These are phyloP conservation scores for Xanthoconium stramineum DNA, from an alignment of 768 basidiomycete species.

Conservation along the genomic window DNA sequence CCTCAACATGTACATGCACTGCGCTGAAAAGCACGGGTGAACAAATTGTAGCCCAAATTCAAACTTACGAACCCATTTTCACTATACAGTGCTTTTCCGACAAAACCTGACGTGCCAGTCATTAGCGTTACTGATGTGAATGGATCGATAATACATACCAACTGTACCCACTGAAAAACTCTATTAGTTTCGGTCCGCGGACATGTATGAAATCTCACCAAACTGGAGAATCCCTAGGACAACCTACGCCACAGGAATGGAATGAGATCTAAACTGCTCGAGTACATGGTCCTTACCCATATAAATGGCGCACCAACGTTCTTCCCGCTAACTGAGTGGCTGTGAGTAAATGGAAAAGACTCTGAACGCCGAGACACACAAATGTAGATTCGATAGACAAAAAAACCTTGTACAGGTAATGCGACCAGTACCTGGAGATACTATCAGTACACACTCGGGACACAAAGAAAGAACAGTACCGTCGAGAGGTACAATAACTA, in stretches of 20 bases:
- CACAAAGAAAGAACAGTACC: neutral
- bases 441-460: neutral
- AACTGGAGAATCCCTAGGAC: neutral
- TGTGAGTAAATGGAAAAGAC: neutral
- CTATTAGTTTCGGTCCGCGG: neutral
- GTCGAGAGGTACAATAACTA: constrained; percentile 1
- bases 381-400: constrained; percentile 13
- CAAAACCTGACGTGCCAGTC: neutral
- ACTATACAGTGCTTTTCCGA: neutral
- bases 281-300: neutral
- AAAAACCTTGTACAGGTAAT: constrained; percentile 5
- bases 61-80: neutral
- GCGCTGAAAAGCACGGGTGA: neutral
- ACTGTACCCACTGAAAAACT: neutral
- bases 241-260: neutral
- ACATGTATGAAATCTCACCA: neutral
- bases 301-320: neutral
- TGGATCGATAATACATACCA: neutral
- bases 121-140: neutral
- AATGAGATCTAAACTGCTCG: neutral
- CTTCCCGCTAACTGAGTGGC: neutral
- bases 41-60: neutral
- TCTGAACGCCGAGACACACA: neutral
- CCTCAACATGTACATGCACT: neutral
- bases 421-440: constrained; percentile 1